Evolutionary conservation across 768 basidiomycete species (phyloP).

Genomic region (Russula griseocarnosa): DNA sequence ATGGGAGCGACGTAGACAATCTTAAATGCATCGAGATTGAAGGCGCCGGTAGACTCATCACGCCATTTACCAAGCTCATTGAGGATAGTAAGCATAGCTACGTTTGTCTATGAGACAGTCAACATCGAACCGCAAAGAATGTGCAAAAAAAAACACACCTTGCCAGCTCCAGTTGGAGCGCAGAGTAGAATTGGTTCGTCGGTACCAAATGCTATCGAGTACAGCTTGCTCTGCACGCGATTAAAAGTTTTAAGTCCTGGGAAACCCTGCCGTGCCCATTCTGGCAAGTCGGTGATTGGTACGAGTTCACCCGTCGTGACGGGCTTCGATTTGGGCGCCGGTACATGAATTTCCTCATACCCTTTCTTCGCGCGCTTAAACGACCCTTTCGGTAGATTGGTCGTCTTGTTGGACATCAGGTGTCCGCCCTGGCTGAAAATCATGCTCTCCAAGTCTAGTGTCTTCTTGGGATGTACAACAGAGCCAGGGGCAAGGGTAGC

Average conservation of each 20-base stretch:
- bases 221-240: slow-evolving; percentile 89
- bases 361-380: slow-evolving; percentile 97
- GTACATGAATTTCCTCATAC: slow-evolving; percentile 97
- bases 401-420: slow-evolving; percentile 98
- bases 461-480: slow-evolving; percentile 76
- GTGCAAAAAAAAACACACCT: slow-evolving; percentile 50
- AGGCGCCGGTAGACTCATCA: slow-evolving; percentile 71
- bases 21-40: slow-evolving; percentile 90
- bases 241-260: slow-evolving; percentile 73
- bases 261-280: slow-evolving; percentile 88
- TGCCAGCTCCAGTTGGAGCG: slow-evolving; percentile 97
- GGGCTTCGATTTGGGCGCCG: slow-evolving; percentile 79
- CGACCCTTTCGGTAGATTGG: slow-evolving; percentile 94
- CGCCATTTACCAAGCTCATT: slow-evolving; percentile 86
- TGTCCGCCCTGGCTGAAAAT: slow-evolving; percentile 96
- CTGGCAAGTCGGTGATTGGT: slow-evolving; percentile 65
- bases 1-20: slow-evolving; percentile 97
- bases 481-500: slow-evolving; percentile 87
- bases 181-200: slow-evolving; percentile 95
- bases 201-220: slow-evolving; percentile 87
- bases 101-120: slow-evolving; percentile 71
- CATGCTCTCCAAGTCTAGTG: slow-evolving; percentile 88
- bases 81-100: slow-evolving; percentile 92
- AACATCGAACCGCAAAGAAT: slow-evolving; percentile 22
- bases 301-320: slow-evolving; percentile 64